Evolutionary conservation across 352 stramenopile species (phyloP).

Genomic region (Phytophthora litchii): DNA sequence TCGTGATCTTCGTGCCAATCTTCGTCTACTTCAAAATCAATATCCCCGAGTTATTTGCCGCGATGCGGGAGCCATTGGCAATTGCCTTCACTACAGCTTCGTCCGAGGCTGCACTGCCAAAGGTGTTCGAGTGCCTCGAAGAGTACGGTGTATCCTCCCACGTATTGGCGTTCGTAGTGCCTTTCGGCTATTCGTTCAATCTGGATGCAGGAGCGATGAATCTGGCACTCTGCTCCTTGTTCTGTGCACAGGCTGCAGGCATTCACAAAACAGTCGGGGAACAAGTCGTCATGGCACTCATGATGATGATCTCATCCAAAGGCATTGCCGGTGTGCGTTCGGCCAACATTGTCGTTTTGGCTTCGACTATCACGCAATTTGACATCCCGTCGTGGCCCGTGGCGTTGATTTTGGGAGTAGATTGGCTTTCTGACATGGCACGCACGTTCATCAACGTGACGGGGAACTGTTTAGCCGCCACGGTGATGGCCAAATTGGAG

Average conservation of each 20-base stretch:
- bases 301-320: constrained; percentile 52
- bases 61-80: constrained; percentile 45
- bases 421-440: constrained; percentile 55
- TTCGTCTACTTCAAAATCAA: constrained; percentile 58
- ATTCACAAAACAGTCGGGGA: constrained; percentile 46
- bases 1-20: constrained; percentile 41
- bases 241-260: constrained; percentile 47
- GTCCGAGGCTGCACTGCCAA: constrained; percentile 51
- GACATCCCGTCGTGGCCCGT: constrained; percentile 52
- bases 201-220: constrained; percentile 48
- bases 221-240: constrained; percentile 42
- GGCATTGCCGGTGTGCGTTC: constrained; percentile 44
- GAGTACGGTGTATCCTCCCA: constrained; percentile 46
- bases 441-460: constrained; percentile 51
- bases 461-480: constrained; percentile 47
- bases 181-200: constrained; percentile 62
- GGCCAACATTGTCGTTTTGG: constrained; percentile 41
- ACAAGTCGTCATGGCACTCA: constrained; percentile 53
- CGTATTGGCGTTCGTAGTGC: constrained; percentile 48
- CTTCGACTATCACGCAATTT: constrained; percentile 43
- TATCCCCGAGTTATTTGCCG: constrained; percentile 35
- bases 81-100: constrained; percentile 54
- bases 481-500: constrained; percentile 54
- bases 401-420: constrained; percentile 41
- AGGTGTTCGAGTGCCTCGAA: constrained; percentile 49